phyloP scores from a whole-genome alignment of 495 filamentous ascomycete species.

The Entonaema liquescens region DNA sequence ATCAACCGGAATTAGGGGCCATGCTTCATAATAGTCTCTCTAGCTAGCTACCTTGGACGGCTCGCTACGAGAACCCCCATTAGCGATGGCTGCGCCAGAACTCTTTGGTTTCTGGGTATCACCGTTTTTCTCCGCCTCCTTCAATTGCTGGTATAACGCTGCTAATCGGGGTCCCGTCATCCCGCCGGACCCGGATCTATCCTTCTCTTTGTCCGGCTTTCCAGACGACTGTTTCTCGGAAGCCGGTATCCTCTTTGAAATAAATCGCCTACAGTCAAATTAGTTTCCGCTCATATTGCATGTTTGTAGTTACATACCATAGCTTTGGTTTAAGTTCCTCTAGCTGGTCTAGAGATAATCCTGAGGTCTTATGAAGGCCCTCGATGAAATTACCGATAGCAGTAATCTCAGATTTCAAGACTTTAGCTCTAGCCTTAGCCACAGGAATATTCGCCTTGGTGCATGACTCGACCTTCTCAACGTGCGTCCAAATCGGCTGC shows the following conservation, averaged over 20 bases:
- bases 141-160: conserved; percentile 44
- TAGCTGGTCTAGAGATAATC: conserved; percentile 43
- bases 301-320: conserved; percentile 47
- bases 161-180: conserved; percentile 47
- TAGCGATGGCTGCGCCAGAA: conserved; percentile 31
- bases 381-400: conserved; percentile 57
- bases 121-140: conserved; percentile 41
- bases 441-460: conserved; percentile 54
- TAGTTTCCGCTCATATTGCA: neutral
- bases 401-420: conserved; percentile 56
- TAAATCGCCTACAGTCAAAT: conserved; percentile 40
- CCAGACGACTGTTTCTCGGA: conserved; percentile 43
- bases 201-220: conserved; percentile 41
- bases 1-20: neutral
- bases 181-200: conserved; percentile 29
- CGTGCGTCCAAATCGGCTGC: conserved; percentile 54
- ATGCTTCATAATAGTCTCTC: neutral
- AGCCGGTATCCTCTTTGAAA: conserved; percentile 47
- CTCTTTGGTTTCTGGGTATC: conserved; percentile 38
- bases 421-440: conserved; percentile 56
- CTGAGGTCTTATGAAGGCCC: conserved; percentile 50
- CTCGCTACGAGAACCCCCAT: conserved; percentile 39
- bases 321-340: conserved; percentile 57
- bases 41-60: conserved; percentile 35
- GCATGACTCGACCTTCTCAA: conserved; percentile 53